Base-by-base conservation (phyloP, 2,329 filamentous ascomycete species). In the Clonostachys byssicola region DNA sequence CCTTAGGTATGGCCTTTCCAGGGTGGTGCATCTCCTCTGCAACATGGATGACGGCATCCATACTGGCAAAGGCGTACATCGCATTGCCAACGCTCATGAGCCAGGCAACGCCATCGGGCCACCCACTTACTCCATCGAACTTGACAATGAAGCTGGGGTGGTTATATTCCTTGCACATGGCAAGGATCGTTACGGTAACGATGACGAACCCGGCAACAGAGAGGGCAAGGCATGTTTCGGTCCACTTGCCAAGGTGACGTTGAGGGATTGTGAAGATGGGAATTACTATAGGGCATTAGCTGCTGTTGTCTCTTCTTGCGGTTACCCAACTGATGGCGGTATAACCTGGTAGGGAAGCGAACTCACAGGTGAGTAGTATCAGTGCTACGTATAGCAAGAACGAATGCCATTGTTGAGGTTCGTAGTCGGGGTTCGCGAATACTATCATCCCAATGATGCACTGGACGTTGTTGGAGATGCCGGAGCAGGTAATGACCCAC, bases 401-500 rank as follows among this genome's bases (percentile, higher is more conserved):
- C 3, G 47, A 49, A 12, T 55, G 53, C 53, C 53, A 55, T 40
- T 51, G 35, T 23, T 51, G 43, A 2, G 53, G 23, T 12, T 48
- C 42, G 18, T 42, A 54, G 16, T 45, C 44, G 2, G 53, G 53
- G 9, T 52, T 44, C 6, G 42, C 38, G 23, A 54, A 54, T 5
- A 44, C 14, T 33, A 49, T 42, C 45, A 55, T 54, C 13, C 52
- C 53, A 5, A 52, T 48, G 42, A 53, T 54, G n/a, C 40, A 51
- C 39, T 50, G 47, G 6, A 51, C 51, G 9, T 49, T 49, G 23
- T 50, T 50, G 14, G 52, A 55, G 18, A 55, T 48, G 12, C 53
- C 53, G 5, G 52, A 55, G 46, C 52, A 55, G 10, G 53, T 54
- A 10, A 55, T 51, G 4, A 55, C 48, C 47, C 47, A 51, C 53